Evolutionary conservation across 805 yeast genomes (phyloP), one percentile per base, ranked within the genome.

Genomic region (Teunomyces gatunensis): DNA sequence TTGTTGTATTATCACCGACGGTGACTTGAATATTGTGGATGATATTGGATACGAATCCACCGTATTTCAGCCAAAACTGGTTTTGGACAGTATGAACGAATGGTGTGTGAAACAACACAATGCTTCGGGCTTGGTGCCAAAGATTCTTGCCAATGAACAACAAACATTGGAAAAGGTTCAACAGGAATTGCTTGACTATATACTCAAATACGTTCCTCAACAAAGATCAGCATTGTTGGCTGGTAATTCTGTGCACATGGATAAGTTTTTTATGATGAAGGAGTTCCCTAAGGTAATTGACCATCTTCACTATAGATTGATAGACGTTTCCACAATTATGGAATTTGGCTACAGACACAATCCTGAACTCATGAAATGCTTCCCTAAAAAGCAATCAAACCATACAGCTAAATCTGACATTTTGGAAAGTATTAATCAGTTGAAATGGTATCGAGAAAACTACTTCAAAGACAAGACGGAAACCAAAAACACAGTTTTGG

Each of bases 401-500:
- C 99, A 94, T 65, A 92, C 98, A 0, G 99, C 99, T 0, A 80
- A 79, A 53, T 75, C 83, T 12, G 99, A 94, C 64, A 94, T 94
- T 42, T 56, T 87, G 42, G 99, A 94, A 64, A 88, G 96, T 58
- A 92, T 94, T 36, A 79, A 67, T 6, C 96, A 94, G 64, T 71
- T 94, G 60, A 77, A 73, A 54, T 94, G 90, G 87, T 89, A 85
- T 64, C 68, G 78, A 48, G 80, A 84, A 15, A 71, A 86, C 58
- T 90, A 87, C 61, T 75, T 87, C 50, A 65, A 65, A 52, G 41
- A 54, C 21, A 60, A 54, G 15, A 47, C 44, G 2, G 67, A 63
- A 20, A 47, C 53, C 1, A 41, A 36, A 36, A 49, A 40, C 10
- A 28, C 34, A n/a, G 33, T 42, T 12, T 28, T 23, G 17, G 29